Percentiles rank a stretch among this genome's conserved stretches.
Conservation (phyloP, 108 stramenopile species). For the Cyclotella baltica region DNA sequence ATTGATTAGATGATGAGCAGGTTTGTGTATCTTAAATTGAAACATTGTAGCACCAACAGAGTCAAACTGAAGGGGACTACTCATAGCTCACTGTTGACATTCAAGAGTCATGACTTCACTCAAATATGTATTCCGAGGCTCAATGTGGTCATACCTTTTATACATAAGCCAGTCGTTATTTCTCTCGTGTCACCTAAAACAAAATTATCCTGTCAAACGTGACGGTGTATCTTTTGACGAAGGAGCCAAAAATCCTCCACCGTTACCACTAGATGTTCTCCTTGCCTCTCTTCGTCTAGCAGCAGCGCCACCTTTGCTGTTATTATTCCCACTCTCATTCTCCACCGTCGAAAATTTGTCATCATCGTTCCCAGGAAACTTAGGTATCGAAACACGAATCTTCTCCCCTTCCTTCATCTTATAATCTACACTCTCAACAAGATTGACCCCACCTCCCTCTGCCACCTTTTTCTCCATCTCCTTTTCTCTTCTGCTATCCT, state of each 20-base stretch:
- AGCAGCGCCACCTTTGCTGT: neutral
- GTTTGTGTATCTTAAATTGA: no score
- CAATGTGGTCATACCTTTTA: neutral
- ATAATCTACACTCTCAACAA: conserved; percentile 7
- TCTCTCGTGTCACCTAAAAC: no score
- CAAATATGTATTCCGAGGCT: no score
- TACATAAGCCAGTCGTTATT: neutral
- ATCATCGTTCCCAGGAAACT: conserved; percentile 16
- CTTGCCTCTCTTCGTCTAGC: conserved; percentile 16
- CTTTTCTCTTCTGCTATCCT: conserved; percentile 87
- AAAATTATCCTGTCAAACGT: conserved; percentile 22
- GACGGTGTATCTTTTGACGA: conserved; percentile 82
- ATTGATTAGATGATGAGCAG: no score
- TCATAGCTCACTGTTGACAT: no score
- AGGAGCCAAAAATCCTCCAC: conserved; percentile 65
- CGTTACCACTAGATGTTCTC: conserved; percentile 20
- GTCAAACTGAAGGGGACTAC: no score
- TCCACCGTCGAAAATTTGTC: conserved; percentile 23
- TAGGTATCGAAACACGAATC: conserved; percentile 74
- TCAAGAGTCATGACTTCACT: no score
- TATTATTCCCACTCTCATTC: neutral
- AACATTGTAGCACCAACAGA: no score
- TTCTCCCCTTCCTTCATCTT: conserved; percentile 82
- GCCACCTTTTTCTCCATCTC: conserved; percentile 68
- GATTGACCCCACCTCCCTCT: conserved; percentile 71